Percentiles rank a stretch among this genome's conserved stretches.
Evolutionary conservation across 176 grass and related monocot genomes (phyloP).

Genomic region (Typha latifolia): DNA sequence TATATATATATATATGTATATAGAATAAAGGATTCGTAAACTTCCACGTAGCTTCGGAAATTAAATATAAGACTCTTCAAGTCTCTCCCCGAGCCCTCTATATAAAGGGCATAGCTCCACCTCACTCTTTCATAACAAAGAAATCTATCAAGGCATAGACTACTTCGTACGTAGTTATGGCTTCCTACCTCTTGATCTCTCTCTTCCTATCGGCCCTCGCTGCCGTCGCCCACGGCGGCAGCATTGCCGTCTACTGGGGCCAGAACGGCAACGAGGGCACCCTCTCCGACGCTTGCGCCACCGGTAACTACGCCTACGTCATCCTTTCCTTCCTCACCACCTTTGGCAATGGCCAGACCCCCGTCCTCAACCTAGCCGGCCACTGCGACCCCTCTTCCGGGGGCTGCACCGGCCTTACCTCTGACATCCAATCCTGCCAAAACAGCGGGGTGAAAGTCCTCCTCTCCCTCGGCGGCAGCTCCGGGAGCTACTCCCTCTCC

Average conservation of each 20-base stretch:
- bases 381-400: conserved; percentile 34
- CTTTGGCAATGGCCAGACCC: conserved; percentile 49
- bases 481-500: conserved; percentile 28
- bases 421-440: conserved; percentile 48
- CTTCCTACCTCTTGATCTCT: conserved; percentile 19
- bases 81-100: no score
- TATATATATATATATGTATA: no score
- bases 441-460: conserved; percentile 41
- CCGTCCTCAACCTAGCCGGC: conserved; percentile 47
- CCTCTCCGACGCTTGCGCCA: conserved; percentile 48
- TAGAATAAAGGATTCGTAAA: no score
- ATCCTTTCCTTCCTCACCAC: conserved; percentile 42
- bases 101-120: background rate
- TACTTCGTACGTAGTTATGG: background rate
- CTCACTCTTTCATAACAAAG: background rate
- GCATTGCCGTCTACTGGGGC: conserved; percentile 73
- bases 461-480: conserved; percentile 48
- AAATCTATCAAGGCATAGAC: background rate
- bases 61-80: no score
- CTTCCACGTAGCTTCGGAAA: no score
- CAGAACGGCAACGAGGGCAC: conserved; percentile 47
- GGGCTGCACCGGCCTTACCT: conserved; percentile 23
- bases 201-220: conserved; percentile 28
- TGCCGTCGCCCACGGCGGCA: conserved; percentile 27
- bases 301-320: conserved; percentile 39